Evolutionary conservation across 179 eudicot species (phyloP), one percentile per base, ranked within the genome.

Genomic region (Drosera spatulata): DNA sequence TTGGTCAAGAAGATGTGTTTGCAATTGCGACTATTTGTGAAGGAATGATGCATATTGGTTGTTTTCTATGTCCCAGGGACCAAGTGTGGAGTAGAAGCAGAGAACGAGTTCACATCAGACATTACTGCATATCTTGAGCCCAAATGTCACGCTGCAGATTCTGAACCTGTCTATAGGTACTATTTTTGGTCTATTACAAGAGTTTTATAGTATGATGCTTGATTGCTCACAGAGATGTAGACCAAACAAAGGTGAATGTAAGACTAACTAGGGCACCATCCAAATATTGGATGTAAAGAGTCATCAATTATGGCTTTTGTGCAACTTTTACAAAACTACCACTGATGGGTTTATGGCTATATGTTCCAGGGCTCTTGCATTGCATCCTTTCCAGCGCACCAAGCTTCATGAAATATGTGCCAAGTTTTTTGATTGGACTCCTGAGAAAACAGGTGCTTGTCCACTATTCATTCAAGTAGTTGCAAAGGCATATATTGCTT

Each of bases 121-220:
- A 79, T 91, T 5, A 70, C 82, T 74, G 98, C 98, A 65, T 91
- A 85, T 66, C 56, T 88, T 82, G 82, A 81, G 65, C 98, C 98
- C 22, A 84, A 82, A 74, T 91, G 98, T 78, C 95, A 91, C 73
- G 61, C 80, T 41, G 83, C 78, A 37, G 96, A 88, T 61, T 91
- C 98, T 22, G 83, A 86, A 57, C 66, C 64, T 64, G 98, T 91
- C 42, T 80, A 79, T 54, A 76, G 89, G 98, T 91, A 75, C 39
- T 10, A 63, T 63, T 37, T 53, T 55, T 58, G 6, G 45, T 43
- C 45, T 4, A 43, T 43, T 43, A 1, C 45, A 43, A 43, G 33
- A 22, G 33, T 22, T 22, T 22, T 22, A 1, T 22, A 22, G 33
- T 22, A 22, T 22, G 33, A 0, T 22, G 0, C 33, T 22, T 22